Evolutionary conservation across 192 early-diverging fungal genomes (phyloP), one percentile per base, ranked within the genome.

Genomic region (Podochytrium sp.): DNA sequence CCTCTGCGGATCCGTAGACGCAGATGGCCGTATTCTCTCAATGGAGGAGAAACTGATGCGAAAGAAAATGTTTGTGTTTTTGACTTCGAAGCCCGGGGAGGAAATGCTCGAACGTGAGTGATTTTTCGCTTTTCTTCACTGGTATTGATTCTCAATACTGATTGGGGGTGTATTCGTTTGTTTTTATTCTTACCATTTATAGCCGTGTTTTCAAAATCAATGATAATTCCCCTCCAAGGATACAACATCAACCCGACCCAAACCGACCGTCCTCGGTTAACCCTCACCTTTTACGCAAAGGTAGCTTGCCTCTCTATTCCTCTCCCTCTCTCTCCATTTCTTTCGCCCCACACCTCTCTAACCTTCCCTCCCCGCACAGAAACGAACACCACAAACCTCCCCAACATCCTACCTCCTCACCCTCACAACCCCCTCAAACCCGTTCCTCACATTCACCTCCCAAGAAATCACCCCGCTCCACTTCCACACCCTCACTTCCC

Each of bases 391-490:
- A 63, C 16, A 16, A 33, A 34, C 14, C 27, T n/a, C 52, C 58
- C 59, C 72, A 27, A 30, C 27, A 5, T 62, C 72, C 0, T 74
- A 64, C 35, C 0, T 64, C 10, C 23, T 74, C 33, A 61, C 38
- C 4, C 6, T 74, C 29, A 49, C 58, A 29, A 37, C 72, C 6
- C n/a, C 65, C 2, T 5, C 14, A 16, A 65, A 75, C 42, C 20
- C 67, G 1, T 78, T 81, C 66, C 43, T 81, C 32, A 75, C 71
- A 40, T 81, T 73, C 71, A 78, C 80, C 20, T 78, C 77, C 0
- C 38, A 74, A 47, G 77, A 81, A 39, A 75, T 81, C 37, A 70
- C 69, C 3, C 74, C 55, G 5, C 2, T 16, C 34, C 34, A 27
- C 4, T 75, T 75, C 55, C 64, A 64, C 16, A 34, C 25, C 14